A percentile compares a stretch with the other conserved stretches of the same genome.
phyloP scores from a whole-genome alignment of 2,329 filamentous ascomycete species.

The Bipolaris cookei region DNA sequence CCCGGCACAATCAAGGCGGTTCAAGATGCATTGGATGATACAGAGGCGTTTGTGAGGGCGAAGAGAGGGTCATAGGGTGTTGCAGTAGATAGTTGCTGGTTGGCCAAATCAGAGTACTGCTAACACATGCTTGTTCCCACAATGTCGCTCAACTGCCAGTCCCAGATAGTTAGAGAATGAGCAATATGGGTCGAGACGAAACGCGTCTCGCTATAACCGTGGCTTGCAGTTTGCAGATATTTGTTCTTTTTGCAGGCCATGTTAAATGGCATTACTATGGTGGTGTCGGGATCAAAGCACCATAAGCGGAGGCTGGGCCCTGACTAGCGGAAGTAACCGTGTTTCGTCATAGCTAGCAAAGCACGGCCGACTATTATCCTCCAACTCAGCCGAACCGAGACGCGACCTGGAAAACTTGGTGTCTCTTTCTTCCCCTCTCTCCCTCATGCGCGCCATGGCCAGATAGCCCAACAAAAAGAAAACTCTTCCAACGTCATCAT shows the following conservation, averaged over 20 bases:
- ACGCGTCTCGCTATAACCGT: not conserved
- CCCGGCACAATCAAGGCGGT: slow-evolving; percentile 45
- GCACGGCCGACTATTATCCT: slow-evolving; percentile 5
- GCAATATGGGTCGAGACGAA: not conserved
- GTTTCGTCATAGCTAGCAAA: slow-evolving; percentile 12
- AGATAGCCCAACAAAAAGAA: slow-evolving; percentile 9
- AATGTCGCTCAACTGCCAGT: no score
- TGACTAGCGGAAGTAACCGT: slow-evolving; percentile 13
- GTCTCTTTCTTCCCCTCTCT: not conserved
- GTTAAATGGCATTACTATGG: not conserved
- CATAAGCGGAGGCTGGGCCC: not conserved
- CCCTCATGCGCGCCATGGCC: slow-evolving; percentile 23
- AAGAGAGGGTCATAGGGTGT: slow-evolving; percentile 22
- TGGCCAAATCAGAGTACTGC: not conserved
- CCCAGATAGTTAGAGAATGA: not conserved
- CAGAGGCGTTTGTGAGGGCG: slow-evolving; percentile 48
- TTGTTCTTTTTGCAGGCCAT: not conserved
- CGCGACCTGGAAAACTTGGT: slow-evolving; percentile 16
- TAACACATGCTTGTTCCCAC: no score
- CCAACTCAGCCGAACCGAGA: not conserved
- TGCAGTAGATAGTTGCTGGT: not conserved
- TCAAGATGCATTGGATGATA: slow-evolving; percentile 50
- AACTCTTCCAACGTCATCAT: slow-evolving; percentile 20
- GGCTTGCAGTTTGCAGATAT: no score
- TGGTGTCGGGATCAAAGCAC: not conserved